Evolutionary conservation across 495 filamentous ascomycete species (phyloP).

Genomic region (Corynascus novoguineensis): DNA sequence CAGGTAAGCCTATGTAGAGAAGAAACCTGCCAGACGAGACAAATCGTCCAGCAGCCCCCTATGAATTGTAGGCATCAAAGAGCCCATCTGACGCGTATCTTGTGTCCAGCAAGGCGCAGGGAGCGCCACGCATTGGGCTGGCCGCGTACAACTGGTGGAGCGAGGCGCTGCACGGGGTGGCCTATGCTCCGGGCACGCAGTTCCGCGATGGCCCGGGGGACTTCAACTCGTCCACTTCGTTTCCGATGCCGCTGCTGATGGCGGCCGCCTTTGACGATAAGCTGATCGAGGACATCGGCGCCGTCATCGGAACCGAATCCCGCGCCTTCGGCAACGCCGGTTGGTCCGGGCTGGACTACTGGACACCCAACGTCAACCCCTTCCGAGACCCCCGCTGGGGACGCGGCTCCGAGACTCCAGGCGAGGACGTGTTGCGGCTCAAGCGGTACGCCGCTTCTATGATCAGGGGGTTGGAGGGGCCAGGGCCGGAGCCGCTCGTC

Average conservation of each 20-base stretch:
- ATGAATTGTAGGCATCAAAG: not conserved
- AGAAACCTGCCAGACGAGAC: not conserved
- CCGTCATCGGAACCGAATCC: slow-evolving; percentile 54
- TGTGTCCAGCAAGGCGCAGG: slow-evolving; percentile 25
- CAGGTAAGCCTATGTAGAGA: slow-evolving; percentile 3
- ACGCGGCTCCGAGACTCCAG: slow-evolving; percentile 29
- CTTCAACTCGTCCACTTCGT: slow-evolving; percentile 44
- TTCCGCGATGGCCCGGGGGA: slow-evolving; percentile 29
- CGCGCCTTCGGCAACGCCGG: slow-evolving; percentile 62
- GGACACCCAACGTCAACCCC: slow-evolving; percentile 65
- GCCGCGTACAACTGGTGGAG: slow-evolving; percentile 49
- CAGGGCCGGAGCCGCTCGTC: slow-evolving; percentile 10
- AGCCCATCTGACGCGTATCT: not conserved
- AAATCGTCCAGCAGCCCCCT: too few relatives aligned
- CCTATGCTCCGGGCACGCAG: slow-evolving; percentile 30
- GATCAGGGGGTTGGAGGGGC: slow-evolving; percentile 26
- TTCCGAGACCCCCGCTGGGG: slow-evolving; percentile 51
- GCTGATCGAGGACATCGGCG: slow-evolving; percentile 39
- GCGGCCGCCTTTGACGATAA: slow-evolving; percentile 46
- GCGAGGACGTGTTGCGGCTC: slow-evolving; percentile 38
- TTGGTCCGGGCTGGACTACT: slow-evolving; percentile 54
- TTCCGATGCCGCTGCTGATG: slow-evolving; percentile 42
- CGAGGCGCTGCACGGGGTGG: slow-evolving; percentile 49
- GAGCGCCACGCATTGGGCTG: slow-evolving; percentile 40
- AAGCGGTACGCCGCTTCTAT: slow-evolving; percentile 36